These are phyloP conservation scores for Diplogelasinospora grovesii DNA, from an alignment of 495 filamentous ascomycete genomes.

Conservation along the genomic window DNA sequence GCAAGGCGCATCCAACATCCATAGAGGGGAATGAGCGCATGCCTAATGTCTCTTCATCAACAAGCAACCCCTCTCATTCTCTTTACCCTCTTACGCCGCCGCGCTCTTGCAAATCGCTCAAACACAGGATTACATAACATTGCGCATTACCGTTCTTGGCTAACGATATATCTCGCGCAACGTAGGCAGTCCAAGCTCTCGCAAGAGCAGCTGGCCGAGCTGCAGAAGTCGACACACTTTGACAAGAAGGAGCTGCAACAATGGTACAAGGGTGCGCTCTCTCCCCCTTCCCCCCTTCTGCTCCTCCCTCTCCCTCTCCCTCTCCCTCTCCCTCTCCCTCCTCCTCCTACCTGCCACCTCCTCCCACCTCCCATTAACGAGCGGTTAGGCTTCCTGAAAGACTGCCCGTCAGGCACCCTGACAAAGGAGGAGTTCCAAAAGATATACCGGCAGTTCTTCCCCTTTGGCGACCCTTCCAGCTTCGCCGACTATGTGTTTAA, in stretches of 20 bases:
- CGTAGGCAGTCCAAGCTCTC: slow-evolving; percentile 96
- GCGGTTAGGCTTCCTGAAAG: slow-evolving; percentile 99
- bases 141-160: too few species aligned
- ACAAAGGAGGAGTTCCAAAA: slow-evolving; percentile 99
- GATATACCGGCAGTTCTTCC: slow-evolving; percentile 99
- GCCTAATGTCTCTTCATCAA: too few species aligned
- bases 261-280: slow-evolving; percentile 93
- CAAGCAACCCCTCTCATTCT: too few species aligned
- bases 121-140: too few species aligned
- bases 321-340: not conserved
- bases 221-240: slow-evolving; percentile 94
- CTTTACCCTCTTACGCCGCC: too few species aligned
- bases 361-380: too few species aligned
- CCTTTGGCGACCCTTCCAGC: slow-evolving; percentile 91
- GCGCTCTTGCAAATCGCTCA: too few species aligned
- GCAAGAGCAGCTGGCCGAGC: slow-evolving; percentile 85
- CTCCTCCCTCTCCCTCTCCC: not conserved
- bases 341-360: too few species aligned
- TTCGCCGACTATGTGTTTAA: slow-evolving; percentile 99
- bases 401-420: slow-evolving; percentile 93
- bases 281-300: too few species aligned
- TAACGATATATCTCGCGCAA: too few species aligned
- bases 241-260: slow-evolving; percentile 99
- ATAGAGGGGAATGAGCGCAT: too few species aligned
- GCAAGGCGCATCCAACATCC: too few species aligned